A percentile compares a stretch with the other conserved stretches of the same genome.
Conservation (phyloP, 2,329 filamentous ascomycete species). For the Elsinoe ampelina region DNA sequence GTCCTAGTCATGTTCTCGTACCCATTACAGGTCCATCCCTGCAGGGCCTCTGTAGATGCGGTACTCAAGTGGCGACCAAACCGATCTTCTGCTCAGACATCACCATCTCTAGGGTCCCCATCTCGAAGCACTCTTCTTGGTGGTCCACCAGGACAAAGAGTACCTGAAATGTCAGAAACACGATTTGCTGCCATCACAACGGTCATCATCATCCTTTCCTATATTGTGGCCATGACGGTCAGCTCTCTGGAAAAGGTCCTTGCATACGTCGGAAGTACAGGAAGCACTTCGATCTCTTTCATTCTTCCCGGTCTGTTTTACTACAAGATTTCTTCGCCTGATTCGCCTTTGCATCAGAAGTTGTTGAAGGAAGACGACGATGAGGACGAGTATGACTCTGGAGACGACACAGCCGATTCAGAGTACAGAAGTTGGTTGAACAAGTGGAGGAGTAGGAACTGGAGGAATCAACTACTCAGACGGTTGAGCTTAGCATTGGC, state of each 20-base stretch:
- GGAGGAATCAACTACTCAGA: slow-evolving; percentile 55
- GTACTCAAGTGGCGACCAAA: slow-evolving; percentile 82
- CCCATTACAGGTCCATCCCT: slow-evolving; percentile 90
- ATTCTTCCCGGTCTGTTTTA: slow-evolving; percentile 95
- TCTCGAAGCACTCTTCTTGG: slow-evolving; percentile 22
- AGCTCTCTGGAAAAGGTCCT: slow-evolving; percentile 82
- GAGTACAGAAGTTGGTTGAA: slow-evolving; percentile 28
- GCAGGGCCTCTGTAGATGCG: slow-evolving; percentile 87
- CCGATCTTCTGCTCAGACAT: slow-evolving; percentile 10
- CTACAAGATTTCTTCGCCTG: slow-evolving; percentile 92
- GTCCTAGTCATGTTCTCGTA: slow-evolving; percentile 94
- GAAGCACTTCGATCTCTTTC: slow-evolving; percentile 91
- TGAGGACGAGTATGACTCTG: slow-evolving; percentile 51
- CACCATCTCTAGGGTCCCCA: slow-evolving; percentile 15
- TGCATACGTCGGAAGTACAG: slow-evolving; percentile 90
- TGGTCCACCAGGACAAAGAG: slow-evolving; percentile 7
- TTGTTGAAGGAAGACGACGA: slow-evolving; percentile 88
- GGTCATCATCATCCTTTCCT: slow-evolving; percentile 71
- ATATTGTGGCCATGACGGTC: slow-evolving; percentile 83
- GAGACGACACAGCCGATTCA: slow-evolving; percentile 23
- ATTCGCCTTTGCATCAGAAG: slow-evolving; percentile 76
- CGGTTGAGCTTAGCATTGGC: slow-evolving; percentile 66
- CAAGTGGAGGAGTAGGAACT: slow-evolving; percentile 42
- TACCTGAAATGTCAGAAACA: slow-evolving; percentile 64
- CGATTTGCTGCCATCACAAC: slow-evolving; percentile 88